Evolutionary conservation across 1,139 yeast genomes (phyloP).

Genomic region (Sugiyamaella castrensis): DNA sequence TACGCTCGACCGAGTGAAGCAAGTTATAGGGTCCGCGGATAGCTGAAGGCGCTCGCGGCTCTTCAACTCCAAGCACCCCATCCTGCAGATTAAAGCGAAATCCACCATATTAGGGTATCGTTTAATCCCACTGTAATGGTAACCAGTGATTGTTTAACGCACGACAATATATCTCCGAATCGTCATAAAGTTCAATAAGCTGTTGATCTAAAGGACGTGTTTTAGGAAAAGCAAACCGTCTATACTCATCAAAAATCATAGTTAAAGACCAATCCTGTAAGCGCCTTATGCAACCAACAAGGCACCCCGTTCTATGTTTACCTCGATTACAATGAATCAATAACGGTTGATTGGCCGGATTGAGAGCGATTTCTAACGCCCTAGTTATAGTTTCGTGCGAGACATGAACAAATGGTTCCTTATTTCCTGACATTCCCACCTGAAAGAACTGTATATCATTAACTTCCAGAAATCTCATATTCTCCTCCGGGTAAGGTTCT

Average conservation of each 20-base stretch:
- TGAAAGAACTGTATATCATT: conserved; percentile 72
- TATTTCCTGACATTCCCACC: conserved; percentile 92
- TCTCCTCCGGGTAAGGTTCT: conserved; percentile 83
- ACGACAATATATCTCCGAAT: conserved; percentile 51
- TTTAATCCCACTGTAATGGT: conserved; percentile 63
- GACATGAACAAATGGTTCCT: conserved; percentile 44
- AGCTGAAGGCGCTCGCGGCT: no score
- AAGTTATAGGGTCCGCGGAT: no score
- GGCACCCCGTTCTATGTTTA: conserved; percentile 93
- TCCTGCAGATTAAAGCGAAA: no score
- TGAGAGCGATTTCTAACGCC: conserved; percentile 74
- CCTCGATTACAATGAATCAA: conserved; percentile 94
- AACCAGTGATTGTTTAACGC: conserved; percentile 57
- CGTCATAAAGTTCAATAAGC: conserved; percentile 84
- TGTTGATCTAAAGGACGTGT: conserved; percentile 94
- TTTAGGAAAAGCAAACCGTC: conserved; percentile 92
- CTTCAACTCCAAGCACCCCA: no score
- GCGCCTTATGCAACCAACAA: conserved; percentile 86
- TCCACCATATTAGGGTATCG: no score
- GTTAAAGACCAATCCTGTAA: conserved; percentile 90
- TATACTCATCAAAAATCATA: conserved; percentile 90
- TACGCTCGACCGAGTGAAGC: no score
- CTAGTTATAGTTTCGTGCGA: conserved; percentile 73
- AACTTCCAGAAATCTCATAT: conserved; percentile 56
- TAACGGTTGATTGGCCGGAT: conserved; percentile 86